Evolutionary conservation across 148 eudicot genomes (phyloP).

Genomic region (Euryodendron excelsum): DNA sequence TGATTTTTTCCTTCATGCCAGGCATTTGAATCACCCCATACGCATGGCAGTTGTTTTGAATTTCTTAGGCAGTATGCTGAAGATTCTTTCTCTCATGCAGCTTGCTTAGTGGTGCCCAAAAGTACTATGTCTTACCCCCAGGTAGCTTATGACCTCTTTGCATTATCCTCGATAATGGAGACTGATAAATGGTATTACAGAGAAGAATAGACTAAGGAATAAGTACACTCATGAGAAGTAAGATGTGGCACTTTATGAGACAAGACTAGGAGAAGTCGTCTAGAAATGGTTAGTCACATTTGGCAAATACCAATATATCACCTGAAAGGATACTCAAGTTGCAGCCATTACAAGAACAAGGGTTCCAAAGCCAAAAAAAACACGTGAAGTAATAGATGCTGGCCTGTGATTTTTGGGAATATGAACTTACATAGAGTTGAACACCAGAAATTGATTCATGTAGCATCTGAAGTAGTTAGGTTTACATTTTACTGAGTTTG

Average conservation of each 20-base stretch:
- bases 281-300: background rate
- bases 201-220: background rate
- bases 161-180: background rate
- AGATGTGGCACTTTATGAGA: background rate
- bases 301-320: background rate
- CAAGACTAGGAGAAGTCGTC: background rate
- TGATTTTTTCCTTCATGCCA: conserved; percentile 26
- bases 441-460: too few species aligned
- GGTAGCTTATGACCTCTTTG: conserved; percentile 39
- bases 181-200: background rate
- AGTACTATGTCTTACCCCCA: conserved; percentile 91
- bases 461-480: background rate
- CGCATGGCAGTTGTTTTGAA: conserved; percentile 74
- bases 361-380: background rate
- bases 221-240: background rate
- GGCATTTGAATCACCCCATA: conserved; percentile 99
- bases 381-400: background rate
- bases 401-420: background rate
- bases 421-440: background rate
- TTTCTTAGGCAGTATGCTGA: conserved; percentile 89
- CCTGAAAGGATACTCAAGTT: background rate
- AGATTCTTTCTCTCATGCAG: conserved; percentile 77
- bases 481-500: background rate
- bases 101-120: conserved; percentile 85
- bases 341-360: background rate